Evolutionary conservation across 108 stramenopile genomes (phyloP).

Genomic region (Asterionellopsis glacialis): DNA sequence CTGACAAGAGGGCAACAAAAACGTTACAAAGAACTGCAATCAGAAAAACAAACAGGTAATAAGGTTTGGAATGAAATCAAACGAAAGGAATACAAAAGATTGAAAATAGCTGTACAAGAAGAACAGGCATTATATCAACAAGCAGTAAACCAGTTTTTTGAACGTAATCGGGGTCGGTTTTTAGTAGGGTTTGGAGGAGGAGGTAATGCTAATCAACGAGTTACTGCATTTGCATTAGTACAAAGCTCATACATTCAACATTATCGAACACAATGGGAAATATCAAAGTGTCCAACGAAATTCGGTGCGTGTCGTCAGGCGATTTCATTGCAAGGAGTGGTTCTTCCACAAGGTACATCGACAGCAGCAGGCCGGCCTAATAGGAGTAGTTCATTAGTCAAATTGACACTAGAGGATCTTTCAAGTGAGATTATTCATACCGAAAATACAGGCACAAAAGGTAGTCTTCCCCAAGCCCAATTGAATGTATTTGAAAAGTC

Average conservation of each 20-base stretch:
- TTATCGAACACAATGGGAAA: neutral
- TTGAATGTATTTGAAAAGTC: neutral
- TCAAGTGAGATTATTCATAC: neutral
- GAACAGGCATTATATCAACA: conserved; percentile 25
- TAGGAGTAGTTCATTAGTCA: conserved; percentile 5
- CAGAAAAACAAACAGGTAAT: conserved; percentile 10
- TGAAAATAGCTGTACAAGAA: neutral
- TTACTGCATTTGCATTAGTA: neutral
- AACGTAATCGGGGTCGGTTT: conserved; percentile 11
- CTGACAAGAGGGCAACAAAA: conserved; percentile 19
- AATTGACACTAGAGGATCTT: conserved; percentile 5
- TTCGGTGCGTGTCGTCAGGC: conserved; percentile 26
- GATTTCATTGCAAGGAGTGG: conserved; percentile 7
- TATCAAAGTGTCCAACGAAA: neutral
- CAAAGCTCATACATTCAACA: neutral
- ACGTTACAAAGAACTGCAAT: conserved; percentile 17
- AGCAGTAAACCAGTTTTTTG: conserved; percentile 18
- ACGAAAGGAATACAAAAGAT: conserved; percentile 12
- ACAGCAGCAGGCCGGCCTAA: neutral
- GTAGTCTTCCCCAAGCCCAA: neutral
- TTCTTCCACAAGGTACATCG: neutral
- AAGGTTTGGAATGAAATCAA: neutral
- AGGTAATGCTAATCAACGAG: neutral
- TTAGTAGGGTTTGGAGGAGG: conserved; percentile 3
- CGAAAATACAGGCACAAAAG: neutral